These are phyloP conservation scores for Globisporangium yorkense DNA, from an alignment of 352 stramenopile genomes.

Conservation along the genomic window DNA sequence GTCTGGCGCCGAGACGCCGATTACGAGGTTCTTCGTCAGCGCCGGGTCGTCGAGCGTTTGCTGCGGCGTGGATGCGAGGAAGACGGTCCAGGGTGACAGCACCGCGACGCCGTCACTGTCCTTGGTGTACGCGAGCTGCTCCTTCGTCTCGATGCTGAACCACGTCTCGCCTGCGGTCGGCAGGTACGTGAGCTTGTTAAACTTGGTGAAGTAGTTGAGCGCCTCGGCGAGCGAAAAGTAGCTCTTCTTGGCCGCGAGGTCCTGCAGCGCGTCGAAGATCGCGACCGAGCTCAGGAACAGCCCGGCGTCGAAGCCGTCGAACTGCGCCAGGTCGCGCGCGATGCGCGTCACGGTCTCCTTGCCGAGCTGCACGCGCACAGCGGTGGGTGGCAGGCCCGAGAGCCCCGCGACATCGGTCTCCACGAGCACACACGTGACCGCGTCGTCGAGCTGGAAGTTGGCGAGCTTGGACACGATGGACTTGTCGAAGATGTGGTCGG, in stretches of 20 bases:
- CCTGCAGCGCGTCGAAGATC: slow-evolving; percentile 78
- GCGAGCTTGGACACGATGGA: slow-evolving; percentile 61
- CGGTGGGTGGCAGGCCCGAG: slow-evolving; percentile 48
- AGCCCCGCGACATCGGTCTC: slow-evolving; percentile 63
- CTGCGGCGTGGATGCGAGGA: slow-evolving; percentile 44
- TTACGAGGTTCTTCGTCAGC: slow-evolving; percentile 61
- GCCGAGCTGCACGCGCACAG: slow-evolving; percentile 61
- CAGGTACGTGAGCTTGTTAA: slow-evolving; percentile 70
- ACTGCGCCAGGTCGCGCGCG: slow-evolving; percentile 58
- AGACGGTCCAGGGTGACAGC: slow-evolving; percentile 69
- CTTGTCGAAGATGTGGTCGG: slow-evolving; percentile 82
- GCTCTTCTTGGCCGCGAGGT: slow-evolving; percentile 77
- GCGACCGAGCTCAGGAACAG: slow-evolving; percentile 64
- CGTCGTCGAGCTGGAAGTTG: slow-evolving; percentile 66
- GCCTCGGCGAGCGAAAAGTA: slow-evolving; percentile 82
- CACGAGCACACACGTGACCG: slow-evolving; percentile 68
- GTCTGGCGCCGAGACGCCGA: slow-evolving; percentile 68
- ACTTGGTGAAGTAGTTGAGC: slow-evolving; percentile 63
- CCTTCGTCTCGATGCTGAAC: slow-evolving; percentile 78
- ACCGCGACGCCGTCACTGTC: slow-evolving; percentile 47
- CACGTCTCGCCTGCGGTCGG: slow-evolving; percentile 56
- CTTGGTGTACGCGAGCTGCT: slow-evolving; percentile 53
- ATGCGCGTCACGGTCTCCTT: slow-evolving; percentile 57
- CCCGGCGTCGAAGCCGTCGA: slow-evolving; percentile 73
- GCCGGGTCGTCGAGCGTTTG: slow-evolving; percentile 4